Evolutionary conservation across 2,329 filamentous ascomycete genomes (phyloP).

Genomic region (Neurospora sp.): DNA sequence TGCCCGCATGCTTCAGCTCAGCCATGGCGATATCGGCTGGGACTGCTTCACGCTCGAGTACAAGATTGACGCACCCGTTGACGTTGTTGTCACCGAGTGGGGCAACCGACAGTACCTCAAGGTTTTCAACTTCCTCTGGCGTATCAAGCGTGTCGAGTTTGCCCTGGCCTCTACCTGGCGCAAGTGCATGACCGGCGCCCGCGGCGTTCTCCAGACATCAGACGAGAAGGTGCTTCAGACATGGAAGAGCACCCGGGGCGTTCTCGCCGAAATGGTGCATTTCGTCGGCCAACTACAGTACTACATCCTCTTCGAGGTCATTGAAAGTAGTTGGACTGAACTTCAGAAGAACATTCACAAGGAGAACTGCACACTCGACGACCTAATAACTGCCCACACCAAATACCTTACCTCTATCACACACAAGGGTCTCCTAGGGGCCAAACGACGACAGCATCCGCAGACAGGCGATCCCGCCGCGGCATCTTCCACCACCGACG

Average conservation of each 20-base stretch:
- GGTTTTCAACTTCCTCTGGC: conserved; percentile 98
- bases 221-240: conserved; percentile 60
- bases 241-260: conserved; percentile 84
- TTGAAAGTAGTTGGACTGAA: conserved; percentile 90
- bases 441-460: conserved; percentile 37
- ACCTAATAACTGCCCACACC: conserved; percentile 84
- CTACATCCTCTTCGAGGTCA: conserved; percentile 97
- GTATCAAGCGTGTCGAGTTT: conserved; percentile 95
- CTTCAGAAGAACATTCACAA: conserved; percentile 73
- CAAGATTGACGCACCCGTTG: conserved; percentile 91
- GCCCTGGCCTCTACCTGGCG: conserved; percentile 85
- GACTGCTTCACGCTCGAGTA: conserved; percentile 99
- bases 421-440: conserved; percentile 85
- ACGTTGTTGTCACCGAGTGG: conserved; percentile 95
- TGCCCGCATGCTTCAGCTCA: conserved; percentile 95
- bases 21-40: conserved; percentile 96
- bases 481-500: conserved; percentile 32
- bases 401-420: conserved; percentile 90
- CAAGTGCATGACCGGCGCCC: conserved; percentile 86
- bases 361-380: conserved; percentile 85
- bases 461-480: conserved; percentile 27
- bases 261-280: conserved; percentile 95
- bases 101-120: conserved; percentile 95
- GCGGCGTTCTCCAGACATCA: conserved; percentile 75
- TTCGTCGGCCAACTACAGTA: conserved; percentile 96